Conservation (phyloP, 495 filamentous ascomycete genomes). For the Talaromyces proteolyticus region DNA sequence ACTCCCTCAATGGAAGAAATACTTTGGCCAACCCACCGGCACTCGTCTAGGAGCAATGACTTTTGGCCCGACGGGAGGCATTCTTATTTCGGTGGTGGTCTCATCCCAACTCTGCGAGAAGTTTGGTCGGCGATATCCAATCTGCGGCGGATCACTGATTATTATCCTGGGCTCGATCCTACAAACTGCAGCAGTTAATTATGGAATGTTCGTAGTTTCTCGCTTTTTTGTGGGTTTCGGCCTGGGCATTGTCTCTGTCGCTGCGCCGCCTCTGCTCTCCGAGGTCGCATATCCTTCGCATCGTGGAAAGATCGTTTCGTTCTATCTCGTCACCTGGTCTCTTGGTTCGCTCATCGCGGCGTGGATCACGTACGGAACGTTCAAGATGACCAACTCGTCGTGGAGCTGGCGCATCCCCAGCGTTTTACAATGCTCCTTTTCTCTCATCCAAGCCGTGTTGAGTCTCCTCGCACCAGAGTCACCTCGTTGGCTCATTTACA, state of each 20-base stretch:
- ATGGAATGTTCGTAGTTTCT: slow-evolving; percentile 36
- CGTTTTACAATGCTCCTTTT: slow-evolving; percentile 24
- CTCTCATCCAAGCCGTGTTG: slow-evolving; percentile 31
- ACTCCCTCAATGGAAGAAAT: slow-evolving; percentile 8
- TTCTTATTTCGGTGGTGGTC: slow-evolving; percentile 6
- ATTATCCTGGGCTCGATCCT: slow-evolving; percentile 53
- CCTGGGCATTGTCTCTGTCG: slow-evolving; percentile 20
- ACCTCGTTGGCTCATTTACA: slow-evolving; percentile 34
- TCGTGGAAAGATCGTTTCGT: slow-evolving; percentile 18
- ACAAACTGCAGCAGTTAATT: slow-evolving; percentile 42
- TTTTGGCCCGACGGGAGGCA: too few relatives aligned
- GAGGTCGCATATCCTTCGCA: slow-evolving; percentile 29
- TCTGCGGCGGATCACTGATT: slow-evolving; percentile 49
- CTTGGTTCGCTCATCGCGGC: slow-evolving; percentile 42
- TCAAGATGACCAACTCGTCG: slow-evolving; percentile 20
- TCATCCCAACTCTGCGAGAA: slow-evolving; percentile 13
- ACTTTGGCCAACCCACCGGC: too few relatives aligned
- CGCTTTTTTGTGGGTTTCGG: slow-evolving; percentile 53
- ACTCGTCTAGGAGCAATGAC: too few relatives aligned
- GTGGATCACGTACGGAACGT: slow-evolving; percentile 15
- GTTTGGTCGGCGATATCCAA: slow-evolving; percentile 25
- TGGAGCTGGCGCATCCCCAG: slow-evolving; percentile 42
- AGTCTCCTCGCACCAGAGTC: slow-evolving; percentile 37
- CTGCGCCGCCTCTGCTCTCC: slow-evolving; percentile 23
- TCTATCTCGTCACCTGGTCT: slow-evolving; percentile 31